Evolutionary conservation across 1,284 basidiomycete genomes (phyloP).

Genomic region (Leccinum subrobustum): DNA sequence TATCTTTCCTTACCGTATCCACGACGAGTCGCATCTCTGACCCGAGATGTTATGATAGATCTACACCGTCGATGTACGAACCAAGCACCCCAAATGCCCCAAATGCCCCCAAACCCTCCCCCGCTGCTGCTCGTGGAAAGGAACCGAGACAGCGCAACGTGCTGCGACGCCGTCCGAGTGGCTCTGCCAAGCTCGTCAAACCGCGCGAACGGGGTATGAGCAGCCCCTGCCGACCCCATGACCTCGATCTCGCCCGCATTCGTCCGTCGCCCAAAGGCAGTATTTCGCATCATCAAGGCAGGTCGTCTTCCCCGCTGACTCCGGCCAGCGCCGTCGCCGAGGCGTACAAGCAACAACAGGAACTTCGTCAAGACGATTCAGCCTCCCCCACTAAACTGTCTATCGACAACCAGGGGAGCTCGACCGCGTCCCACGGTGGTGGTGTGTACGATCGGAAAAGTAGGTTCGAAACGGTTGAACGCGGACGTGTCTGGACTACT

Average conservation of each 20-base stretch:
- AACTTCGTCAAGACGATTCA: constrained; percentile 27
- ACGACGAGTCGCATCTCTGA: constrained; percentile 3
- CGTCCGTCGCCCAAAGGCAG: background rate
- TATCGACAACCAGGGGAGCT: constrained; percentile 10
- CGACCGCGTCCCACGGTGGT: constrained; percentile 6
- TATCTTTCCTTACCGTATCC: background rate
- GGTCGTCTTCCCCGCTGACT: background rate
- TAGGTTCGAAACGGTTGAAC: constrained; percentile 7
- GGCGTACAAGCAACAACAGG: constrained; percentile 55
- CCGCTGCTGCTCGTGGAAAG: constrained; percentile 5
- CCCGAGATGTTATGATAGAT: background rate
- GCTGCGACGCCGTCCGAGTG: constrained; percentile 44
- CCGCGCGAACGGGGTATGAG: constrained; percentile 15
- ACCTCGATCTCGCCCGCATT: background rate
- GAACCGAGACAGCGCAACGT: constrained; percentile 43
- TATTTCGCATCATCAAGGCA: background rate
- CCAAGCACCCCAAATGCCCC: constrained; percentile 5
- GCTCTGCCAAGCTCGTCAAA: constrained; percentile 31
- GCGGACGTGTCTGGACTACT: background rate
- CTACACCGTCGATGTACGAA: constrained; percentile 24
- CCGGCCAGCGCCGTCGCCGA: constrained; percentile 50
- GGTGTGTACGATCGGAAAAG: constrained; percentile 13
- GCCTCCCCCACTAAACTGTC: constrained; percentile 8
- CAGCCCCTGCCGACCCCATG: no score
- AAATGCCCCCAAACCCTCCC: constrained; percentile 1